Evolutionary conservation across 129 eudicot species (phyloP), one percentile per base, ranked within the genome.

Genomic region (Chrysanthemum seticuspe): DNA sequence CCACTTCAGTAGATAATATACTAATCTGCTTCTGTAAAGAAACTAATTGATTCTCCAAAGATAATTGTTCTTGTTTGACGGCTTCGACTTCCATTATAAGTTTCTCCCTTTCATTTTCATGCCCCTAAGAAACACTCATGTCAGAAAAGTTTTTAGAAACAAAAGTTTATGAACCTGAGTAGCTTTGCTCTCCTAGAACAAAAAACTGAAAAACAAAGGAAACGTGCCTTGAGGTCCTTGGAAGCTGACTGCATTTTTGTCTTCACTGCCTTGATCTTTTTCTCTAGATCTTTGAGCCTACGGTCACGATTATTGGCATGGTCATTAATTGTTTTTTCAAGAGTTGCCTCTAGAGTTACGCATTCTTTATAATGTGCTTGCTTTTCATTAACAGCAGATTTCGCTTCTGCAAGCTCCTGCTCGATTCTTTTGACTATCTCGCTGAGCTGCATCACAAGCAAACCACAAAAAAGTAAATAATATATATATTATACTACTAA

Each of bases 21-120:
- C 81, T 65, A 74, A 90, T 86, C 77, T 88, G 97, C 76, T 87
- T 85, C 67, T 77, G 80, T 50, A 83, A 78, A 80, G 88, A 76
- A 70, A 65, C 85, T 61, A 88, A 65, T 64, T 95, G 99, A 79
- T 76, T 85, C 79, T 83, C 97, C 77, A 88, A 74, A 2, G 94
- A 86, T 60, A 58, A 74, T 44, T 83, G 86, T 68, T 95, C 99
- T 71, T 90, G 81, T 74, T 85, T 76, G 36, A 80, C 89, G 50
- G 88, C 99, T 72, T 95, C 99, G 79, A 83, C 83, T 82, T 95
- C 96, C 99, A 95, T 90, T 50, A 86, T 71, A 72, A 95, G 96
- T 81, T 81, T 90, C 87, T 95, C 97, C 78, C 89, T 81, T 74
- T 81, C 86, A 82, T 85, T 90, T 71, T 86, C 96, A 80, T 90